Evolutionary conservation across 2,329 filamentous ascomycete species (phyloP), one percentile per base, ranked within the genome.

Genomic region (Alternaria arbusti): DNA sequence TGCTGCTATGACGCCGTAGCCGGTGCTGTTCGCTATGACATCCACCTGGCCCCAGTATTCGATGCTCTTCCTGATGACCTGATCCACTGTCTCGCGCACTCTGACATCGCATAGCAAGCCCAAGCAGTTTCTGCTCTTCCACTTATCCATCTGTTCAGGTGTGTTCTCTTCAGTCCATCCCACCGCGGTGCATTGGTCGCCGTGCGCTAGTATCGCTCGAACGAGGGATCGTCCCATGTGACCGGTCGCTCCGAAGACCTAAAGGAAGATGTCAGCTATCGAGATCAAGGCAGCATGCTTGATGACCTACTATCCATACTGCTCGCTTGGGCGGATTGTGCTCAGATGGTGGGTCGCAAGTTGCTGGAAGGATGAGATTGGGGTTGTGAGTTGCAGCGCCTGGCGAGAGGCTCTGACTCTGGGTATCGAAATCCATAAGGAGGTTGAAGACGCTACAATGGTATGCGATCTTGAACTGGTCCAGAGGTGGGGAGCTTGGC

Each of bases 191-290:
- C 97, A 95, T 54, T 90, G 86, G 78, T 99, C 96, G 70, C 91
- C 91, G 71, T 93, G 91, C 15, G 88, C 85, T 22, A 98, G 86
- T 15, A 92, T 93, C 58, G 88, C 89, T 74, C 96, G 95, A 63
- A 95, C 92, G 20, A 98, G 88, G 8, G 92, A 96, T 56, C 93
- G 90, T 63, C 96, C 96, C 86, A 98, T 97, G 75, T 99, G 96
- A 59, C 96, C 96, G n/a, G 94, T 97, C 52, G 93, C 94, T 52
- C 96, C 96, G 80, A 97, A 99, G 58, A 98, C 85, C 93, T 74
- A 22, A 1, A 22, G 3, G 13, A 3, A 13, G 20, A 15, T 22
- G n/a, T 63, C 7, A 63, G 55, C 54, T 22, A 44, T 9, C 6
- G 20, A 17, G 32, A 15, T 13, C 13, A 22, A 43, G 15, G 6